Conservation (phyloP, 441 rosid genomes). For the Omphalea diandra region DNA sequence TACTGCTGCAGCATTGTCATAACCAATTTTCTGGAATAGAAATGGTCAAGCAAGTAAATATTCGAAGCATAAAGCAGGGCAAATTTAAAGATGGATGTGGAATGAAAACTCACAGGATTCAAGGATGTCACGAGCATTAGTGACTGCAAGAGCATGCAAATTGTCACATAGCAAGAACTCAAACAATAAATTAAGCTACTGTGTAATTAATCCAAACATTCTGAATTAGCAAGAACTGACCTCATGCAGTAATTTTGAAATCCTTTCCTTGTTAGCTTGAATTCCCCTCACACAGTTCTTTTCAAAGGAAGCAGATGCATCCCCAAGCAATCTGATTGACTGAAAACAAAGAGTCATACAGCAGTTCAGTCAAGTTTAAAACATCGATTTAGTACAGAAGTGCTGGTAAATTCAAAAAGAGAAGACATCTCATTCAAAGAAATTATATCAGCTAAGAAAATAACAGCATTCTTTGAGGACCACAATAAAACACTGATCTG, state of each 20-base stretch:
- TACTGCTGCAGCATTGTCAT: constrained; percentile 97
- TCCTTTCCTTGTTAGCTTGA: constrained; percentile 82
- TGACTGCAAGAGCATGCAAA: constrained; percentile 55
- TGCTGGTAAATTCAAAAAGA: not conserved
- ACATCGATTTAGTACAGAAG: not conserved
- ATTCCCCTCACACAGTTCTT: constrained; percentile 93
- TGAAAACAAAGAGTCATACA: constrained; percentile 27
- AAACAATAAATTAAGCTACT: constrained; percentile 11
- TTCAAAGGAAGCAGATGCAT: constrained; percentile 89
- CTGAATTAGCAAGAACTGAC: constrained; percentile 34
- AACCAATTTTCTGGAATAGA: constrained; percentile 79
- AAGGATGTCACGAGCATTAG: constrained; percentile 96
- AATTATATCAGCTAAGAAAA: not conserved
- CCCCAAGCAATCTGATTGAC: constrained; percentile 85
- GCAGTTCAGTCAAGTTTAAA: constrained; percentile 7
- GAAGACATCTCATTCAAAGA: not conserved
- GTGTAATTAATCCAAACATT: constrained; percentile 7
- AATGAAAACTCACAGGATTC: constrained; percentile 74
- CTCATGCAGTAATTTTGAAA: constrained; percentile 89
- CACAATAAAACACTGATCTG: not conserved
- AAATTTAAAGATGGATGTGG: constrained; percentile 9
- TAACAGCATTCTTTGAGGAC: not conserved
- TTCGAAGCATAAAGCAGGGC: not conserved
- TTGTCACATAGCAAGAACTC: constrained; percentile 21
- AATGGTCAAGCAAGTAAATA: constrained; percentile 6